Conservation (phyloP, 1,284 basidiomycete species). For the Amylostereum areolatum region DNA sequence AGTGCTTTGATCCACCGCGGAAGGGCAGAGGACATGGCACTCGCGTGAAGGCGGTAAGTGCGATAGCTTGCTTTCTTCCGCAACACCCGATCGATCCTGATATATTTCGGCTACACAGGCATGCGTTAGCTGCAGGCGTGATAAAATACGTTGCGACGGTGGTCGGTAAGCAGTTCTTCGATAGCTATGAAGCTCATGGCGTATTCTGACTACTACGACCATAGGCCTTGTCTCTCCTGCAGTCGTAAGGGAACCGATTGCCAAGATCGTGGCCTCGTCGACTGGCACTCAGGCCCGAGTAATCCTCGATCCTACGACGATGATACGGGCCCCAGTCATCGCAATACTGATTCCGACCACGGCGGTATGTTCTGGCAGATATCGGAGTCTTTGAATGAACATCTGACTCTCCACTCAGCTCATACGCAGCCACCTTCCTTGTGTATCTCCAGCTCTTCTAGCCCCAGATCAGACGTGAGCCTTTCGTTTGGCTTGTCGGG, state of each 20-base stretch:
- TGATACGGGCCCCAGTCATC: neutral
- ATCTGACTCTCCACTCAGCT: neutral
- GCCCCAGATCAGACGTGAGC: neutral
- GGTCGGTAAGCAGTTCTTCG: slow-evolving; percentile 27
- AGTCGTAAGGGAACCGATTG: slow-evolving; percentile 42
- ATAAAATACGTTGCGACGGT: slow-evolving; percentile 35
- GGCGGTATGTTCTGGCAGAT: neutral
- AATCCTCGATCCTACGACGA: slow-evolving; percentile 15
- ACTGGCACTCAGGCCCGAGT: slow-evolving; percentile 33
- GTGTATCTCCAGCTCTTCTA: neutral
- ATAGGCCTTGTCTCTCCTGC: slow-evolving; percentile 43
- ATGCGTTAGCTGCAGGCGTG: neutral
- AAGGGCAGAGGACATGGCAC: no score
- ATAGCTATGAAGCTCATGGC: neutral
- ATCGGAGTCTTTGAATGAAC: neutral
- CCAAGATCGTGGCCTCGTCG: slow-evolving; percentile 37
- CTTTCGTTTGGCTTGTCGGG: neutral
- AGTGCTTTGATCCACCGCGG: no score
- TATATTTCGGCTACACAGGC: no score
- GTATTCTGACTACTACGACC: slow-evolving; percentile 5
- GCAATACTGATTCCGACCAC: neutral
- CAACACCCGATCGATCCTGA: no score
- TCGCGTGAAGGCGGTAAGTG: no score
- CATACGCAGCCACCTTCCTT: neutral
- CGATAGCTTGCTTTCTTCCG: no score